Conservation (phyloP, 495 filamentous ascomycete genomes). For the Penicillium fimorum region DNA sequence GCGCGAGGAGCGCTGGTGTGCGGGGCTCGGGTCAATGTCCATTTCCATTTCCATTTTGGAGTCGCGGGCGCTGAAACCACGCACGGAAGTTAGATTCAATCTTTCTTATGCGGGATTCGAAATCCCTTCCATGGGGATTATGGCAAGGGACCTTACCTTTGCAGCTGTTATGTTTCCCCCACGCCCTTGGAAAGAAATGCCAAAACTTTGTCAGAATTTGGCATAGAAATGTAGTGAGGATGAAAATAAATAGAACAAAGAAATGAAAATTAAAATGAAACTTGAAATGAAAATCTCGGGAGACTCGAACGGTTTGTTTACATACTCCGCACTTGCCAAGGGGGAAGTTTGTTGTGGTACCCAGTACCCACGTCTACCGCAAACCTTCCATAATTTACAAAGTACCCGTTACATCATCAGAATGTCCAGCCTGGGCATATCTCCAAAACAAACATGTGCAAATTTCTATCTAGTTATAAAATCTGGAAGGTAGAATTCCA, state of each 20-base stretch:
- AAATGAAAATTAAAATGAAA: neutral
- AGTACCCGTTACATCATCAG: conserved; percentile 9
- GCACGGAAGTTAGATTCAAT: conserved; percentile 12
- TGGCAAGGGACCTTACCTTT: conserved; percentile 22
- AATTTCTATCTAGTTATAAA: conserved; percentile 8
- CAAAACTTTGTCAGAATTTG: conserved; percentile 1
- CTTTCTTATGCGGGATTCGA: conserved; percentile 3
- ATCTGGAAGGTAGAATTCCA: conserved; percentile 15
- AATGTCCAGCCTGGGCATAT: neutral
- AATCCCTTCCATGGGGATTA: conserved; percentile 7
- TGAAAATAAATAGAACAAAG: neutral
- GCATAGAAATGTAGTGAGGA: conserved; percentile 1
- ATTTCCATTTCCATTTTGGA: conserved; percentile 17
- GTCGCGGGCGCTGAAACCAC: conserved; percentile 2
- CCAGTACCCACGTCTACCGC: conserved; percentile 7
- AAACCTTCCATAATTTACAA: neutral
- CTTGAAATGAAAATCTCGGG: neutral
- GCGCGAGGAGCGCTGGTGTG: conserved; percentile 29
- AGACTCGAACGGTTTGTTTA: conserved; percentile 21
- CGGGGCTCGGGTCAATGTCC: conserved; percentile 22
- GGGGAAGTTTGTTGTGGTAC: conserved; percentile 34
- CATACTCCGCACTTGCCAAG: conserved; percentile 33
- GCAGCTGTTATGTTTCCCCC: conserved; percentile 9
- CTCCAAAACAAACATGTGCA: conserved; percentile 6
- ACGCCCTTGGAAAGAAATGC: conserved; percentile 19